phyloP scores from a whole-genome alignment of 768 basidiomycete genomes.

The Mycena albidolilacea region DNA sequence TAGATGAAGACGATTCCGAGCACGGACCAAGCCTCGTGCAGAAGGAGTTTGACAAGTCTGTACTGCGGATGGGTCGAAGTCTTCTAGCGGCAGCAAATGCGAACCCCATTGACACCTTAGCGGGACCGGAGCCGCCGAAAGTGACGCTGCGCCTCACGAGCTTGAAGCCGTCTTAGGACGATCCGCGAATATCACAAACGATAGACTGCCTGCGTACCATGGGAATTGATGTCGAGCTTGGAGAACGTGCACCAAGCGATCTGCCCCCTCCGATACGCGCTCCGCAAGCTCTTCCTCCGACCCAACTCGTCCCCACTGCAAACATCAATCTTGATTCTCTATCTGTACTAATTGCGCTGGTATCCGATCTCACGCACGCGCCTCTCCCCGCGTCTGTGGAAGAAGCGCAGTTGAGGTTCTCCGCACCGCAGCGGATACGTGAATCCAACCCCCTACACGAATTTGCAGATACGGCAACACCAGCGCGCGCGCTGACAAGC shows the following conservation, averaged over 20 bases:
- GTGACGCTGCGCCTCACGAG: slow-evolving; percentile 81
- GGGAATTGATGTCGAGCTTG: slow-evolving; percentile 78
- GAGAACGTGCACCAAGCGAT: slow-evolving; percentile 60
- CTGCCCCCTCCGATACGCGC: slow-evolving; percentile 39
- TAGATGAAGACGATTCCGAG: slow-evolving; percentile 60
- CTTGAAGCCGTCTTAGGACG: slow-evolving; percentile 60
- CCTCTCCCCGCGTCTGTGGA: slow-evolving; percentile 69
- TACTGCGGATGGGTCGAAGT: slow-evolving; percentile 78
- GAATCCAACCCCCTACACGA: slow-evolving; percentile 65
- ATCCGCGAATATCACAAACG: slow-evolving; percentile 75
- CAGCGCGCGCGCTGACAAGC: slow-evolving; percentile 76
- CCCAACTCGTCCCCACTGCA: slow-evolving; percentile 62
- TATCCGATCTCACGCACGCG: slow-evolving; percentile 86
- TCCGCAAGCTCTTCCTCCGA: slow-evolving; percentile 33
- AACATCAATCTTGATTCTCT: slow-evolving; percentile 83
- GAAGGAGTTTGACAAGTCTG: slow-evolving; percentile 77
- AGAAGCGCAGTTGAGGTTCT: slow-evolving; percentile 76
- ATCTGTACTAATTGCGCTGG: slow-evolving; percentile 86
- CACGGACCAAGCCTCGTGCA: slow-evolving; percentile 60
- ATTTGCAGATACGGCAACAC: slow-evolving; percentile 59
- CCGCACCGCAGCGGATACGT: slow-evolving; percentile 66
- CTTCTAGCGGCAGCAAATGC: slow-evolving; percentile 75
- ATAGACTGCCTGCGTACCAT: slow-evolving; percentile 68
- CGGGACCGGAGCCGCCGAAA: slow-evolving; percentile 53
- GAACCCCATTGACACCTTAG: slow-evolving; percentile 63